Conservation (phyloP, 2,329 filamentous ascomycete species). For the Eutypa lata region DNA sequence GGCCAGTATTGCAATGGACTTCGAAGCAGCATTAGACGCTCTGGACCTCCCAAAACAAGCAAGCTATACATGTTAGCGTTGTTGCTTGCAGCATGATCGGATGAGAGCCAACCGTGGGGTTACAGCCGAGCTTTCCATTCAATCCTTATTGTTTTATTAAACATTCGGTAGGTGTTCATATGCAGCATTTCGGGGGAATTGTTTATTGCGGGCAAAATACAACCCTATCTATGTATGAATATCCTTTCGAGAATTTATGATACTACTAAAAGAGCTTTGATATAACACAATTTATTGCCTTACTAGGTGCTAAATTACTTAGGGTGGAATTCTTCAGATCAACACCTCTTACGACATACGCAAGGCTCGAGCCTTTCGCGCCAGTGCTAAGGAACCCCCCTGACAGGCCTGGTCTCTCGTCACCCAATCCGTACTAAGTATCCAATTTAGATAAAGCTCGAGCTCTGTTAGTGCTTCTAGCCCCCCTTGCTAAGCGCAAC, state of each 20-base stretch:
- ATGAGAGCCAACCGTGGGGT: background rate
- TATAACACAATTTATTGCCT: too few relatives aligned
- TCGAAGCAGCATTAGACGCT: too few relatives aligned
- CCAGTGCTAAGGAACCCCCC: slow-evolving; percentile 18
- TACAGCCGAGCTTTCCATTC: background rate
- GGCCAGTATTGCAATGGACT: too few relatives aligned
- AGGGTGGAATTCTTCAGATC: too few relatives aligned
- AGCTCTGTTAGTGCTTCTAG: too few relatives aligned
- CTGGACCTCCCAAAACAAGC: background rate
- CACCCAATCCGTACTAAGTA: slow-evolving; percentile 12
- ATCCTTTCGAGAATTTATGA: too few relatives aligned
- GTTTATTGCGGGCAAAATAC: too few relatives aligned
- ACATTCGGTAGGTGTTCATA: too few relatives aligned
- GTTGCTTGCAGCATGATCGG: slow-evolving; percentile 8
- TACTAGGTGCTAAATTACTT: too few relatives aligned
- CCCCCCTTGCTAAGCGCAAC: slow-evolving; percentile 9
- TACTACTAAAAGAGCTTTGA: too few relatives aligned
- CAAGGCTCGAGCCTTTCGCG: slow-evolving; percentile 15
- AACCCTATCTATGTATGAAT: too few relatives aligned
- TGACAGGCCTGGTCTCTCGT: slow-evolving; percentile 22
- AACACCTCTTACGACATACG: background rate
- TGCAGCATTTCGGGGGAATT: background rate
- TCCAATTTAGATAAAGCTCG: too few relatives aligned
- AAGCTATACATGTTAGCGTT: background rate
- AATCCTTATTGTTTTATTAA: background rate